Evolutionary conservation across 2,329 filamentous ascomycete genomes (phyloP), one percentile per base, ranked within the genome.

Genomic region (Exophiala spinifera): DNA sequence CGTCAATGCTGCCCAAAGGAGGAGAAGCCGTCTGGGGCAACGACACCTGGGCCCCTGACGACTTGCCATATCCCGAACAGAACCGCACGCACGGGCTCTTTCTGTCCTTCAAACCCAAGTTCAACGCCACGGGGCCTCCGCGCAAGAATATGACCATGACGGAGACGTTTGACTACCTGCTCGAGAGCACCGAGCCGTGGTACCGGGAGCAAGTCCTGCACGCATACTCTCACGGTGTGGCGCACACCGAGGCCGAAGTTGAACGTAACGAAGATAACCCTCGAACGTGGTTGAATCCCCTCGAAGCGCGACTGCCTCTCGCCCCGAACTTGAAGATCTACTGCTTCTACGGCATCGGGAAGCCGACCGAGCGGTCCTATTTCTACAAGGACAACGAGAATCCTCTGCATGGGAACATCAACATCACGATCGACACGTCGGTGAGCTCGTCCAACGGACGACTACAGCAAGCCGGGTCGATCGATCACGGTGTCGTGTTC

Each of bases 21-120:
- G 94, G 94, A 20, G 85, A 95, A 55, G 88, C 88, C 0, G 85
- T 99, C n/a, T 99, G 94, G 94, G 94, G 94, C 14, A 91, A 96
- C 65, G 70, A 82, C 25, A 86, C 85, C 5, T 90, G 89, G 78
- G 94, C 94, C 0, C 94, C 94, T 0, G 94, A 99, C 65, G 94
- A 99, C 67, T 34, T 60, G n/a, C 86, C 80, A 2, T 89, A 95
- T 66, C 80, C 81, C 23, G 20, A 52, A n/a, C 57, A 57, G n/a
- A 61, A 63, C 49, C 57, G 57, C 33, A 89, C 84, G 3, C 96
- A 81, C 66, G 94, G 94, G 4, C 86, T 86, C 14, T 84, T 96
- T 61, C 73, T 99, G 34, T 94, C 91, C 65, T 99, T 97, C 74
- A 85, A 85, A 45, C 72, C 78, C 13, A 80, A 78, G 43, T 78